Evolutionary conservation across 805 yeast genomes (phyloP), one percentile per base, ranked within the genome.

Genomic region (Danielozyma ontarioensis): DNA sequence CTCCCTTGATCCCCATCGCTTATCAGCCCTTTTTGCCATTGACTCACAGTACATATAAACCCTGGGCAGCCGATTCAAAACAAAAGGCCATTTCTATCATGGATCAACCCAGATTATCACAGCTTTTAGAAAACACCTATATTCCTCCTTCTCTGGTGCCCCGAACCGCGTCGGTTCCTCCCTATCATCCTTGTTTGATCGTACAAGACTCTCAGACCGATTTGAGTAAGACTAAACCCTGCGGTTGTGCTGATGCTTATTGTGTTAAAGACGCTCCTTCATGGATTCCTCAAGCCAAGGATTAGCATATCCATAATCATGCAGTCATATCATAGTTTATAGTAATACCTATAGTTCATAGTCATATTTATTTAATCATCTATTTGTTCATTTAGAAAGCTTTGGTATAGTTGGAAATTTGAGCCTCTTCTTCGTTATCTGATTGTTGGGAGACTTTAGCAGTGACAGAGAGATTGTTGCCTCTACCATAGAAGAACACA

Each of bases 131-230:
- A 30, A 66, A 63, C 50, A 58, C 67, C 19, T 75, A 74, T 48
- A 70, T 75, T 36, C 80, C 81, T 3, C 59, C 66, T 5, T 27
- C 41, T 11, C 50, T 51, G 16, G 31, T 35, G 29, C 35, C 29
- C 13, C 19, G 28, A 13, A 39, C 50, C 10, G 45, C 41, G 7
- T 36, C 37, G 12, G 64, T 74, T 7, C 80, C 80, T 13, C 50
- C 54, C 24, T 73, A 72, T 50, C 80, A 73, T 37, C 81, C 81
- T 3, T 71, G 80, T 33, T 56, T 76, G 34, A 72, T 76, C 33
- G 74, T 76, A 55, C 78, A 73, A 50, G 81, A 75, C 52, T 56
- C 59, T 34, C 70, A 69, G 44, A 73, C 78, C 11, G 80, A 76
- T 50, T 51, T 53, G 4, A 52, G 46, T 26, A 64, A 61, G 37